Evolutionary conservation across 2,329 filamentous ascomycete species (phyloP).

Genomic region (Akanthomyces uredinophilus): DNA sequence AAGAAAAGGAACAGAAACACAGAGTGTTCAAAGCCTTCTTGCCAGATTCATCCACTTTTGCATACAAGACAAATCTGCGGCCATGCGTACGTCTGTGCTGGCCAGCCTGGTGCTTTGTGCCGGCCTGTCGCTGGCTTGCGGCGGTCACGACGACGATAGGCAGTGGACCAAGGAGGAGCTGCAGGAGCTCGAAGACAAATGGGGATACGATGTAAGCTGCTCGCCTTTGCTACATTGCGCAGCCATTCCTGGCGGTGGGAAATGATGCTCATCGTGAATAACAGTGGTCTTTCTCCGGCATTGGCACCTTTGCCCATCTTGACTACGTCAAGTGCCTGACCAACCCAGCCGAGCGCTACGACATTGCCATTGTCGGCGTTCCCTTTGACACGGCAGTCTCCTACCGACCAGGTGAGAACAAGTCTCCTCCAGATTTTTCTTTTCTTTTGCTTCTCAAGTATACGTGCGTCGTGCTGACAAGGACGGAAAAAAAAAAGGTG

Average conservation of each 20-base stretch:
- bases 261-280: neutral
- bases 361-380: slow-evolving; percentile 67
- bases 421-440: neutral
- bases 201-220: slow-evolving; percentile 48
- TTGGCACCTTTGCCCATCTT: slow-evolving; percentile 70
- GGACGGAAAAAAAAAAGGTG: slow-evolving; percentile 36
- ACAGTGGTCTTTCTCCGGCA: slow-evolving; percentile 58
- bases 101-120: slow-evolving; percentile 24
- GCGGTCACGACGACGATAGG: slow-evolving; percentile 29
- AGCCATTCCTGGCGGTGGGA: neutral
- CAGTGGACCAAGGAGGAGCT: slow-evolving; percentile 47
- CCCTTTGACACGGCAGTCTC: slow-evolving; percentile 71
- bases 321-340: slow-evolving; percentile 64
- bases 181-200: slow-evolving; percentile 51
- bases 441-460: neutral
- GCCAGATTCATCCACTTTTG: no score
- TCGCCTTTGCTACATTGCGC: neutral
- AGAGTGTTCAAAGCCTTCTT: no score
- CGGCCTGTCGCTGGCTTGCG: slow-evolving; percentile 24
- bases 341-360: slow-evolving; percentile 57
- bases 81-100: slow-evolving; percentile 16
- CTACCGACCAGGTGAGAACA: slow-evolving; percentile 58
- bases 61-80: neutral
- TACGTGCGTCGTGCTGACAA: neutral
- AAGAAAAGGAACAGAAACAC: no score